These are phyloP conservation scores for Tritrichomonas musculus DNA, from an alignment of 208 protist genomes.

Conservation along the genomic window DNA sequence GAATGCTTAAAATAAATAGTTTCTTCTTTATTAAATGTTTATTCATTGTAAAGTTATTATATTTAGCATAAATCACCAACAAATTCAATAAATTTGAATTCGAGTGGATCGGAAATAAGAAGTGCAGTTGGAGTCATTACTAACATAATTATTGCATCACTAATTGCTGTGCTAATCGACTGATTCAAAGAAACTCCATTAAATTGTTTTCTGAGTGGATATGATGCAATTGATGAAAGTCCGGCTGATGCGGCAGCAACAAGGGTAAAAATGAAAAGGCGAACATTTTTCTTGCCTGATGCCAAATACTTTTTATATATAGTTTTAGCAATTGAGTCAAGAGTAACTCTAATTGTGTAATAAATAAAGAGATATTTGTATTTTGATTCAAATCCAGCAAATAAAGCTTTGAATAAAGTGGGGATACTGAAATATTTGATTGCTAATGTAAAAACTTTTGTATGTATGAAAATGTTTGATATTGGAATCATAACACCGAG, in stretches of 20 bases:
- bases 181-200: no score
- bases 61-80: no score
- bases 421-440: neutral
- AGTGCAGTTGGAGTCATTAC: no score
- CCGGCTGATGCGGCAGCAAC: neutral
- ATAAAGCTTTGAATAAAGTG: neutral
- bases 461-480: neutral
- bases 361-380: neutral
- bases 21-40: no score
- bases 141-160: no score
- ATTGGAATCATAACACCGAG: neutral
- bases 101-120: no score
- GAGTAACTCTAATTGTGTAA: neutral
- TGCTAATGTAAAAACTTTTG: neutral
- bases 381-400: neutral
- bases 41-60: no score
- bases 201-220: no score
- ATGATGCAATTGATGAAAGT: neutral
- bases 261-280: neutral
- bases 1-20: no score
- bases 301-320: neutral
- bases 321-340: neutral
- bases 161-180: no score
- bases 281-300: slow-evolving; percentile 1
- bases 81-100: no score